Evolutionary conservation across 2,329 filamentous ascomycete species (phyloP).

Genomic region (Aspergillus versicolor): DNA sequence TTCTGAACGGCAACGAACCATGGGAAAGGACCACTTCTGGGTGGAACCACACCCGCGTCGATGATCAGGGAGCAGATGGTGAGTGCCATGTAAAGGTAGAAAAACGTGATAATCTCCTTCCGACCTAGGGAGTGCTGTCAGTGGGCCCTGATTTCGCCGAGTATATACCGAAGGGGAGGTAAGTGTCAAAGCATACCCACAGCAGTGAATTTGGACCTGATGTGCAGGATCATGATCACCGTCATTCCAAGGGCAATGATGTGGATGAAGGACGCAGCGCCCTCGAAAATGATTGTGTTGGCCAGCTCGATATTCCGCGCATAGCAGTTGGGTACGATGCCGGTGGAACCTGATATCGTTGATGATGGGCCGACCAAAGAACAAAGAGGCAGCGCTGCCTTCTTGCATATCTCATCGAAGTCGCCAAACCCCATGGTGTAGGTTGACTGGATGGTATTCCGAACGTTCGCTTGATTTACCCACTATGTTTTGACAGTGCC

Average conservation of each 20-base stretch:
- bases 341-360: constrained; percentile 66
- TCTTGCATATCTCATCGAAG: constrained; percentile 82
- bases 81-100: constrained; percentile 92
- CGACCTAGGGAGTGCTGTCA: constrained; percentile 48
- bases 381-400: constrained; percentile 83
- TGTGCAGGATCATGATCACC: constrained; percentile 94
- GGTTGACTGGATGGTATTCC: background rate
- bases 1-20: constrained; percentile 90
- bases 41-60: constrained; percentile 88
- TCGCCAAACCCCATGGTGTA: constrained; percentile 74
- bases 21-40: constrained; percentile 74
- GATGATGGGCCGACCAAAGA: constrained; percentile 70
- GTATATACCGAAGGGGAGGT: background rate
- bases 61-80: constrained; percentile 86
- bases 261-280: constrained; percentile 86
- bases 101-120: constrained; percentile 81
- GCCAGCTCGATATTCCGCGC: constrained; percentile 92
- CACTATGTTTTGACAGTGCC: too few relatives aligned
- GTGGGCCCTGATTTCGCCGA: background rate
- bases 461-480: background rate
- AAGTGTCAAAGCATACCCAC: constrained; percentile 64
- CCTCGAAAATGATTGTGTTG: constrained; percentile 98
- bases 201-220: constrained; percentile 95
- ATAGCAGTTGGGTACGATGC: constrained; percentile 89
- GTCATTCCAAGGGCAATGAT: constrained; percentile 90